phyloP scores from a whole-genome alignment of 2,329 filamentous ascomycete genomes.

The Cladorrhinum sp. region DNA sequence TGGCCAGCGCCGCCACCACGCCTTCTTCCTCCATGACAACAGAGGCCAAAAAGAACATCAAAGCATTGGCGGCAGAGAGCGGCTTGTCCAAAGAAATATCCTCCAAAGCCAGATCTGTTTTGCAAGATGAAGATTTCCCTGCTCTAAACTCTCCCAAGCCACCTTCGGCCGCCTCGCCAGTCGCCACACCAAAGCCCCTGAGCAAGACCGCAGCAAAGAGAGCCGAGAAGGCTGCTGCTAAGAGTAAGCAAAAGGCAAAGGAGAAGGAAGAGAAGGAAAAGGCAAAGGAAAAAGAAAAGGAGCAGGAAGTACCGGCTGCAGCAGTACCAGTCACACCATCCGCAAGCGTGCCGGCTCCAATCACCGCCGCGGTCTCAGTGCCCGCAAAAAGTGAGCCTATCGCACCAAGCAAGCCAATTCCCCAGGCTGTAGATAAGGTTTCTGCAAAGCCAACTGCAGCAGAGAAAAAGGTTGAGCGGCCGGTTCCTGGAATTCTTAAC shows the following conservation, averaged over 20 bases:
- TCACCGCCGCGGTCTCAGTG: conserved; percentile 18
- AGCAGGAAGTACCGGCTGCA: not conserved
- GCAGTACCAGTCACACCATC: not conserved
- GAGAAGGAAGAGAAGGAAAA: conserved; percentile 29
- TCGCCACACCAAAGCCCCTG: conserved; percentile 35
- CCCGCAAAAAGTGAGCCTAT: conserved; percentile 23
- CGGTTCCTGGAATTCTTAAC: conserved; percentile 44
- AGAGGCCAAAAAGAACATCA: conserved; percentile 34
- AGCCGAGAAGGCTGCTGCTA: conserved; percentile 30
- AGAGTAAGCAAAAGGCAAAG: conserved; percentile 23
- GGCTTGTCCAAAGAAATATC: conserved; percentile 45
- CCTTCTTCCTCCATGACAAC: not conserved
- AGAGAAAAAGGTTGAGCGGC: conserved; percentile 32
- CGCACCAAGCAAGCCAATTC: conserved; percentile 12
- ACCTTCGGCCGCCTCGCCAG: conserved; percentile 33
- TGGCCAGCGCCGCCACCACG: conserved; percentile 22
- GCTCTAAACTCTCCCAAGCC: conserved; percentile 49
- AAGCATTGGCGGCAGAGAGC: conserved; percentile 44
- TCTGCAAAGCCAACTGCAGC: not conserved
- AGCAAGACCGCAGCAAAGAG: conserved; percentile 35
- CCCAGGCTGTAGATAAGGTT: conserved; percentile 26
- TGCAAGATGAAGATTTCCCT: conserved; percentile 63
- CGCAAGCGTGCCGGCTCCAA: not conserved
- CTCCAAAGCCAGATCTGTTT: conserved; percentile 39
- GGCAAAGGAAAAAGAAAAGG: conserved; percentile 13